phyloP scores from a whole-genome alignment of 495 filamentous ascomycete genomes.

The Trichoderma gamsii region DNA sequence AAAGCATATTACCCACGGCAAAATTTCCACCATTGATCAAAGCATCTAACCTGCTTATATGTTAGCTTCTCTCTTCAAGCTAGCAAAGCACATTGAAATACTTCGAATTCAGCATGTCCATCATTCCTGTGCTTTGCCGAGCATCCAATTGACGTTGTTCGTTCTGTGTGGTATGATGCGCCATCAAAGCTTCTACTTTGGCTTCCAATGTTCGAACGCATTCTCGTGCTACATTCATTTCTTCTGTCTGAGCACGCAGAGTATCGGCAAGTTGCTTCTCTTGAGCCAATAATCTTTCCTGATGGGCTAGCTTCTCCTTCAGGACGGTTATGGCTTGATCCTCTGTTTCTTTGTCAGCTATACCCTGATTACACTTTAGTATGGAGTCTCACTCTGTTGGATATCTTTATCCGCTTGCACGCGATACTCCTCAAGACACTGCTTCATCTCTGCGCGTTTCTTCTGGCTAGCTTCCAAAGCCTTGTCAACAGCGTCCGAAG shows the following conservation, averaged over 20 bases:
- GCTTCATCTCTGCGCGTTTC: constrained; percentile 3
- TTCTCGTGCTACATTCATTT: not conserved
- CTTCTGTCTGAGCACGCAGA: not conserved
- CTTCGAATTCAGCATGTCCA: not conserved
- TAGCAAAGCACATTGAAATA: not conserved
- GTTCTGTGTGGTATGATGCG: not conserved
- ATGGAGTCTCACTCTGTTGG: not conserved
- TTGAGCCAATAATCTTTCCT: not conserved
- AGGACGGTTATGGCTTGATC: not conserved
- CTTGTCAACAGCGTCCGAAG: not conserved
- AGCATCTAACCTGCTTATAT: not conserved
- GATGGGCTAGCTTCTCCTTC: not conserved
- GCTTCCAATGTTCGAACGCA: not conserved
- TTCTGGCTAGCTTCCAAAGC: constrained; percentile 4
- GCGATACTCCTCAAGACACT: not conserved
- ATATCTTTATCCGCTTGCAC: not conserved
- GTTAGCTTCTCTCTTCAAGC: not conserved
- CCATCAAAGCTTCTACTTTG: not conserved
- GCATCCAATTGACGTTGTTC: not conserved
- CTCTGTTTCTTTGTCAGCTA: not conserved
- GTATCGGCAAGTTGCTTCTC: not conserved
- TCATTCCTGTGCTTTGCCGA: not conserved
- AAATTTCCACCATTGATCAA: not conserved
- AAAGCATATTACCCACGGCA: not conserved
- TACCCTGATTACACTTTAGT: not conserved